These are phyloP conservation scores for Apophysomyces sp. DNA, from an alignment of 371 early-diverging fungal species.

Conservation along the genomic window DNA sequence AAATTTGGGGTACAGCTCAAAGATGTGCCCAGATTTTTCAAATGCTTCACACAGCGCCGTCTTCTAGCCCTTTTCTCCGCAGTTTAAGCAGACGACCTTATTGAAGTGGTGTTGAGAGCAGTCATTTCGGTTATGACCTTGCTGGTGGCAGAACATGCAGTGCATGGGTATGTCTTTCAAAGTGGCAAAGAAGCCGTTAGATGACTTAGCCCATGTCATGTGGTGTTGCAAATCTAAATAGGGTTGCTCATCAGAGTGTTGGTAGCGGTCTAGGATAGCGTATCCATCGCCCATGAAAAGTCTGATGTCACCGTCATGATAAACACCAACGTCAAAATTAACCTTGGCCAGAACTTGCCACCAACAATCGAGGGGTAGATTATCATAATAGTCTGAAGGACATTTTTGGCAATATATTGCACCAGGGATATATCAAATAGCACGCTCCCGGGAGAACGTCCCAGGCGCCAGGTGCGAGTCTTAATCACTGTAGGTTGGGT, in stretches of 20 bases:
- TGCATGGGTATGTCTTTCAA: not conserved
- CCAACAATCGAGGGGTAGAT: not conserved
- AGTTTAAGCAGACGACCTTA: not conserved
- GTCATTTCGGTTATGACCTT: not conserved
- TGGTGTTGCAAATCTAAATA: not conserved
- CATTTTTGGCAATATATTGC: not conserved
- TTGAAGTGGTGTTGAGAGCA: not conserved
- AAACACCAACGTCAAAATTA: not conserved
- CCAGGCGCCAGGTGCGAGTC: not conserved
- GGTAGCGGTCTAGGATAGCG: not conserved
- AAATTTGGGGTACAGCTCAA: too few species aligned
- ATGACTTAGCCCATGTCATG: not conserved
- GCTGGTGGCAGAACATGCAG: not conserved
- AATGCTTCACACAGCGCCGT: too few species aligned
- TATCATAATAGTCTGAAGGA: not conserved
- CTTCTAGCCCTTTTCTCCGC: not conserved
- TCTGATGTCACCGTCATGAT: not conserved
- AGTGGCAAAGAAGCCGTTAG: not conserved
- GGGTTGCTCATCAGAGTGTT: not conserved
- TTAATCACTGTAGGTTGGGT: not conserved
- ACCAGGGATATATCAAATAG: not conserved
- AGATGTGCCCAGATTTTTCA: too few species aligned
- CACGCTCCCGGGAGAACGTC: not conserved
- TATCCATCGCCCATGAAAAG: not conserved
- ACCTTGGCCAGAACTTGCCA: not conserved